A percentile compares a stretch with the other conserved stretches of the same genome.
Evolutionary conservation across 1,139 yeast genomes (phyloP).

Genomic region (Yamadazyma pseudoaaseri): DNA sequence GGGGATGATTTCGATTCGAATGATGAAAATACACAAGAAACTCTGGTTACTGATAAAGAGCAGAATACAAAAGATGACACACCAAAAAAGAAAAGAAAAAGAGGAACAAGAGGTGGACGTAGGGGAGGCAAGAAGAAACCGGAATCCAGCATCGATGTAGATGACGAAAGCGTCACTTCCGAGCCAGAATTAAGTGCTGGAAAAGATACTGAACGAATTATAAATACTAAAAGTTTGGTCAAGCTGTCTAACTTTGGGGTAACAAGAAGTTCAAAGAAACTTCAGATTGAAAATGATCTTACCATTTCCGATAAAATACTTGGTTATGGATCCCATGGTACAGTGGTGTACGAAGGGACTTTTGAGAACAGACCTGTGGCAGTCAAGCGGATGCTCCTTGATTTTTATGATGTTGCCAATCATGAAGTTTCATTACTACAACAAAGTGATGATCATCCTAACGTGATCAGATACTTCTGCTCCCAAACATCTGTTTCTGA

Average conservation of each 20-base stretch:
- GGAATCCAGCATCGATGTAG: constrained; percentile 13
- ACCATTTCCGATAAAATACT: constrained; percentile 68
- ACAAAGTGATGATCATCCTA: constrained; percentile 96
- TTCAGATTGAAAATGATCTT: constrained; percentile 53
- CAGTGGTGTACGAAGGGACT: constrained; percentile 86
- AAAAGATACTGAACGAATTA: constrained; percentile 10
- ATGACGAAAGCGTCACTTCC: constrained; percentile 12
- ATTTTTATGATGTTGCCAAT: constrained; percentile 93
- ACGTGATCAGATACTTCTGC: constrained; percentile 89
- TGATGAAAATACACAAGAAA: no score
- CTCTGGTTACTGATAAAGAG: no score
- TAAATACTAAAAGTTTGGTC: constrained; percentile 30
- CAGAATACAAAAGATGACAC: no score
- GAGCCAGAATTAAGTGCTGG: background rate
- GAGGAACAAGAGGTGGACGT: constrained; percentile 86
- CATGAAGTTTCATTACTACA: constrained; percentile 86
- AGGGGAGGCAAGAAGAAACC: constrained; percentile 41
- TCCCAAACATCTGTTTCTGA: constrained; percentile 75
- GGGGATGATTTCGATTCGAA: no score
- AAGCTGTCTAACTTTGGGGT: constrained; percentile 17
- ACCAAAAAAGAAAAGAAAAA: constrained; percentile 56
- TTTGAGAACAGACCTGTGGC: constrained; percentile 95
- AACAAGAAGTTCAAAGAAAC: constrained; percentile 26
- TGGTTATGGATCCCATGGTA: constrained; percentile 97
- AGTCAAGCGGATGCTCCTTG: constrained; percentile 88